Evolutionary conservation across 805 yeast species (phyloP), one percentile per base, ranked within the genome.

Genomic region (Cyberlindnera mississippiensis): DNA sequence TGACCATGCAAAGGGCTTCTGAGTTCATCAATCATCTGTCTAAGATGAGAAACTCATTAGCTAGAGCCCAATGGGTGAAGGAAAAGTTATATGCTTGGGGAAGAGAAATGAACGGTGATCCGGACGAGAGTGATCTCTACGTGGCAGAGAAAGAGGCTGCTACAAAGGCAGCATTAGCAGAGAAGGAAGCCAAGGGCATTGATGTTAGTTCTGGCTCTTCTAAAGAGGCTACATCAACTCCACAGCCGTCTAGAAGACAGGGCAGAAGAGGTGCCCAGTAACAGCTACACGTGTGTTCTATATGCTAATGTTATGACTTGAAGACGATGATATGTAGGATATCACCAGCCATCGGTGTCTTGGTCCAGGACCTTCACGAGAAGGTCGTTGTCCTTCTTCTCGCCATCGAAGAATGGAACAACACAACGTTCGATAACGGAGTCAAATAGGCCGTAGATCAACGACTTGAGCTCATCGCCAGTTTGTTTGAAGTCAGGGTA

Each of bases 401-500:
- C 44, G 2, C 50, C 43, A 15, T 41, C 51, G 30, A 76, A 58
- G 51, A 75, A 69, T 4, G 86, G 85, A 10, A 56, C 64, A 27
- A 82, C 76, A 9, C 74, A 69, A 8, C 63, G 60, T 4, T 61
- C 53, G 1, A 78, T 75, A 0, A 79, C 75, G 10, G 72, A 72
- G 20, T 74, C 79, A 54, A 90, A 85, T 33, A 90, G 66, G 28
- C 74, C 83, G 48, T 72, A 71, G 24, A 93, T 85, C 17, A 88
- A 55, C 2, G 53, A 67, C 56, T 83, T 85, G 52, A 91, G 68
- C 7, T 75, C 83, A 13, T 67, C 75, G 14, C 99, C 99, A 0
- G 98, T 93, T 64, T 93, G 99, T 56, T 88, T 89, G 66, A 93
- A 93, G 59, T 93, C 99, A 1, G 99, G 99, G 57, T 83, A 93